A percentile compares a stretch with the other conserved stretches of the same genome.
Conservation (phyloP, 495 filamentous ascomycete species). For the Xylaria acuta region DNA sequence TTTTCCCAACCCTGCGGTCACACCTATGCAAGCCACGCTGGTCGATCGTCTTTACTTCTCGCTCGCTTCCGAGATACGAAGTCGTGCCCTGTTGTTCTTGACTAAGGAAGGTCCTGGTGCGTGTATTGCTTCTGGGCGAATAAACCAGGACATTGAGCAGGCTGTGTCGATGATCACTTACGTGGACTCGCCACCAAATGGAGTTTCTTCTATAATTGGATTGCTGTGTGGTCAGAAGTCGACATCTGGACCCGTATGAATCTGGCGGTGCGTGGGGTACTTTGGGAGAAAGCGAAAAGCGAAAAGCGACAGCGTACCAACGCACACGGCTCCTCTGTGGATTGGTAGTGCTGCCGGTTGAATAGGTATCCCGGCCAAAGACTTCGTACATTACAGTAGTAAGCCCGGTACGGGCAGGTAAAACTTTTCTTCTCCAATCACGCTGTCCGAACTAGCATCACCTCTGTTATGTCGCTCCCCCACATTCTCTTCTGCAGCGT, state of each 20-base stretch:
- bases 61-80: conserved; percentile 16
- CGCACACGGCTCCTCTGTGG: not conserved
- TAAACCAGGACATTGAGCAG: not conserved
- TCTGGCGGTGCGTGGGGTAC: not conserved
- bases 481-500: conserved; percentile 6
- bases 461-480: no score
- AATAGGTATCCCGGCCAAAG: conserved; percentile 8
- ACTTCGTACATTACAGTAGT: no score
- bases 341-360: conserved; percentile 10
- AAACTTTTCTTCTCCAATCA: not conserved
- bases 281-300: not conserved
- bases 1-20: not conserved
- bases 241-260: not conserved
- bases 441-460: not conserved
- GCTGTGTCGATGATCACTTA: conserved; percentile 12
- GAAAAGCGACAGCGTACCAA: not conserved
- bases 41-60: conserved; percentile 7
- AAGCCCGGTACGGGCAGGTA: not conserved
- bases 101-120: not conserved
- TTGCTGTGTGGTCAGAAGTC: not conserved
- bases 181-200: conserved; percentile 2
- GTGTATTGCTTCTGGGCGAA: conserved; percentile 9
- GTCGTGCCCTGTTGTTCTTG: not conserved
- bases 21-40: conserved; percentile 17
- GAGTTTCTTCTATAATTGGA: conserved; percentile 11